These are phyloP conservation scores for Cucumis hystrix DNA, from an alignment of 306 rosid genomes.

Conservation along the genomic window DNA sequence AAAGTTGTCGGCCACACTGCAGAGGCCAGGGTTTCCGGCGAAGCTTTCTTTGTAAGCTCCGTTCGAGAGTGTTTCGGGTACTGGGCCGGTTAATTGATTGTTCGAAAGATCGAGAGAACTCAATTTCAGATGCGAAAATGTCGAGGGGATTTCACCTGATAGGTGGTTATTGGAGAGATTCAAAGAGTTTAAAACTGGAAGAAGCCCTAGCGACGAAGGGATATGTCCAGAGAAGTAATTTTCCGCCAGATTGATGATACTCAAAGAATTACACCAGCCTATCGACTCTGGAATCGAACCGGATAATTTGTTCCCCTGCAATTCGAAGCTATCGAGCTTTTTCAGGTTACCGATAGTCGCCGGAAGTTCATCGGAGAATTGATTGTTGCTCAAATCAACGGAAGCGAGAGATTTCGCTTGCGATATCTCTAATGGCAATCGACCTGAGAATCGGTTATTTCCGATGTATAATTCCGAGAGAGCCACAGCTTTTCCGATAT, in stretches of 20 bases:
- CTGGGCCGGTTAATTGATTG: constrained; percentile 40
- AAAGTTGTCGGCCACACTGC: constrained; percentile 25
- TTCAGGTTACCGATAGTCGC: constrained; percentile 39
- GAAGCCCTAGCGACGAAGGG: constrained; percentile 53
- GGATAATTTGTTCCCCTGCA: constrained; percentile 40
- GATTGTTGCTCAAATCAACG: constrained; percentile 41
- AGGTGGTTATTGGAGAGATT: constrained; percentile 48
- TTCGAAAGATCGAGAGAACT: constrained; percentile 64
- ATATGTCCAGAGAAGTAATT: constrained; percentile 42
- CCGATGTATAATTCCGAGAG: constrained; percentile 26
- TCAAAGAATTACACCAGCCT: constrained; percentile 37
- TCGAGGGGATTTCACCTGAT: constrained; percentile 55
- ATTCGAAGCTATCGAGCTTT: constrained; percentile 30
- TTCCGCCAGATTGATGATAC: constrained; percentile 34
- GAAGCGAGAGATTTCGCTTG: constrained; percentile 34
- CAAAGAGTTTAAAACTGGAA: constrained; percentile 44
- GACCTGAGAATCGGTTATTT: constrained; percentile 44
- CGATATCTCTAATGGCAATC: constrained; percentile 47
- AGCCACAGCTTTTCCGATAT: constrained; percentile 40
- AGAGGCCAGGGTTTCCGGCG: constrained; percentile 51
- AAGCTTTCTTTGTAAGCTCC: constrained; percentile 80
- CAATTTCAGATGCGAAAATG: constrained; percentile 33
- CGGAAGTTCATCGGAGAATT: constrained; percentile 45
- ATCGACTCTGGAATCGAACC: constrained; percentile 54
- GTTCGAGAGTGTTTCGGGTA: constrained; percentile 42